Evolutionary conservation across 2,329 filamentous ascomycete genomes (phyloP).

Genomic region (Talaromyces piceae): DNA sequence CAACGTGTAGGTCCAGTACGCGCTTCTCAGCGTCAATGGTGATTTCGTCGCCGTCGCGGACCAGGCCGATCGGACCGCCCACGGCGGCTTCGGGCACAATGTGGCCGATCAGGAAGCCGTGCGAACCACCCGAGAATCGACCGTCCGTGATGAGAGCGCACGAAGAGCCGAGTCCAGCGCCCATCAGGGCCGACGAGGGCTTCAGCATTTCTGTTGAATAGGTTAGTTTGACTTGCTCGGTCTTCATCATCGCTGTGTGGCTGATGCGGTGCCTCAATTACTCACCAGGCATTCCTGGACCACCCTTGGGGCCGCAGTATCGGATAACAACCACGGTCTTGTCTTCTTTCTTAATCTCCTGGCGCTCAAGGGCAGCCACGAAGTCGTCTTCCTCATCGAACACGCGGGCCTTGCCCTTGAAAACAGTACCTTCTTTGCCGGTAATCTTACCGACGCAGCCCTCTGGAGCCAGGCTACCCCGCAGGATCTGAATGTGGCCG

Average conservation of each 20-base stretch:
- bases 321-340: conserved; percentile 71
- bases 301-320: conserved; percentile 66
- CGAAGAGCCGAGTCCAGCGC: conserved; percentile 61
- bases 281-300: conserved; percentile 57
- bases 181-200: conserved; percentile 65
- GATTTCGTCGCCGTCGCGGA: conserved; percentile 72
- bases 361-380: conserved; percentile 58
- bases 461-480: conserved; percentile 61
- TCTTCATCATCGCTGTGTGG: background rate
- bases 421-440: conserved; percentile 62
- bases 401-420: conserved; percentile 62
- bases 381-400: conserved; percentile 65
- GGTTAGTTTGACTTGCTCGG: conserved; percentile 46
- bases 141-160: conserved; percentile 68
- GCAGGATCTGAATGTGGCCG: conserved; percentile 66
- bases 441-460: conserved; percentile 70
- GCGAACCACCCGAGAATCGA: conserved; percentile 58
- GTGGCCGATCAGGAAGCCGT: conserved; percentile 82
- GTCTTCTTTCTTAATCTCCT: conserved; percentile 65
- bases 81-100: conserved; percentile 82
- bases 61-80: conserved; percentile 75
- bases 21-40: conserved; percentile 74
- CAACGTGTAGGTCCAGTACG: conserved; percentile 57
- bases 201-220: conserved; percentile 61
- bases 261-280: too few species aligned